A percentile compares a stretch with the other conserved stretches of the same genome.
Evolutionary conservation across 176 grass and related monocot genomes (phyloP).

Genomic region (Dactylis glomerata): DNA sequence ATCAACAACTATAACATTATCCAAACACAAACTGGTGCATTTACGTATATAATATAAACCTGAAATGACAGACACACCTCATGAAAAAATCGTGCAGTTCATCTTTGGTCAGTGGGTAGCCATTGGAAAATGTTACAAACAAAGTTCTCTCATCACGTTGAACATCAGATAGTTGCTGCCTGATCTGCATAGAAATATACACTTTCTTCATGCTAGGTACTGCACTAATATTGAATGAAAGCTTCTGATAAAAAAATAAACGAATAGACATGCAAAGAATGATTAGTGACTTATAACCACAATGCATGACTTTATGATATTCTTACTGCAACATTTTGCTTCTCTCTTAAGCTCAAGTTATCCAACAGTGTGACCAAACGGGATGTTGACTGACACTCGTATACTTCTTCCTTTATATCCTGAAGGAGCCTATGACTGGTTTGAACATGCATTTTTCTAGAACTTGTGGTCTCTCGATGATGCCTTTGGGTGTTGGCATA

Average conservation of each 20-base stretch:
- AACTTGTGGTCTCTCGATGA: background rate
- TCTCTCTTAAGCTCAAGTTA: background rate
- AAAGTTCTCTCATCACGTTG: constrained; percentile 64
- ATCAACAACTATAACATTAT: background rate
- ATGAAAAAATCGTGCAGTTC: constrained; percentile 55
- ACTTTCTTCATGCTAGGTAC: background rate
- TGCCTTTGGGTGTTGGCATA: background rate
- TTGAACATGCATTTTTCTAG: background rate
- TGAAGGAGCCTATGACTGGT: background rate
- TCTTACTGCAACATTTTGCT: background rate
- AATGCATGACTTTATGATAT: background rate
- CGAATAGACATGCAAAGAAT: background rate
- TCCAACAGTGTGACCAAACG: constrained; percentile 9
- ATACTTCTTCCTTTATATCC: background rate
- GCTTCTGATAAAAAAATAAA: background rate
- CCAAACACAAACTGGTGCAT: background rate
- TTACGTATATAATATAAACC: background rate
- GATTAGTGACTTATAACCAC: background rate
- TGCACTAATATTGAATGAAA: background rate
- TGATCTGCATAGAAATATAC: background rate
- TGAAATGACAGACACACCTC: constrained; percentile 22
- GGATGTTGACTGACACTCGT: background rate
- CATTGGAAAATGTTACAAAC: constrained; percentile 72
- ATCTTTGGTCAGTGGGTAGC: constrained; percentile 47
- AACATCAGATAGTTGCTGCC: background rate